Conservation (phyloP, 2,329 filamentous ascomycete species). For the Rachicladosporium sp. region DNA sequence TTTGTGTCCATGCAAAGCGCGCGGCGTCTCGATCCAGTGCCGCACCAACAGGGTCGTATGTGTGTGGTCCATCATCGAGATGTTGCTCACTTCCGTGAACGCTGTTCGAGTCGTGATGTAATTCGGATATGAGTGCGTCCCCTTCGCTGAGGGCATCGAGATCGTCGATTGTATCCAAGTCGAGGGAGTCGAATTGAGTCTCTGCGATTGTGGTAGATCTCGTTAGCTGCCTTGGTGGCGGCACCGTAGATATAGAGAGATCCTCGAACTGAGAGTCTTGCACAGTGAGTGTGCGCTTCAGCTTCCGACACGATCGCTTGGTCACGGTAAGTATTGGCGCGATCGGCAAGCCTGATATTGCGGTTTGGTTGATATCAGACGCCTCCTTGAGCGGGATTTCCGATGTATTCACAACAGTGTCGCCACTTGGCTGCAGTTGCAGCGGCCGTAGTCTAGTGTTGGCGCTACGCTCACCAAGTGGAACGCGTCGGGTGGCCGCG, state of each 20-base stretch:
- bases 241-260: neutral
- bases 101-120: conserved; percentile 1
- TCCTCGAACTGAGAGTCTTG: conserved; percentile 8
- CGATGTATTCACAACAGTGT: no score
- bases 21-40: conserved; percentile 16
- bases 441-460: no score
- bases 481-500: no score
- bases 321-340: neutral
- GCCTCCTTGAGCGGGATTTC: no score
- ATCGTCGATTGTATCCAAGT: neutral
- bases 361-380: neutral
- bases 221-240: no score
- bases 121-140: neutral
- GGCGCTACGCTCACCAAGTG: no score
- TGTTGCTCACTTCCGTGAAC: conserved; percentile 1
- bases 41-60: conserved; percentile 13
- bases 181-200: no score
- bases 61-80: conserved; percentile 3
- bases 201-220: no score
- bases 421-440: no score
- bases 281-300: conserved; percentile 5
- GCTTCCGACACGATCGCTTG: conserved; percentile 3
- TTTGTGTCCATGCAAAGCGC: conserved; percentile 11
- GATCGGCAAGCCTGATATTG: neutral
- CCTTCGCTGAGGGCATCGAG: neutral